phyloP scores from a whole-genome alignment of 2,329 filamentous ascomycete species.

The Trichoderma simmonsii region DNA sequence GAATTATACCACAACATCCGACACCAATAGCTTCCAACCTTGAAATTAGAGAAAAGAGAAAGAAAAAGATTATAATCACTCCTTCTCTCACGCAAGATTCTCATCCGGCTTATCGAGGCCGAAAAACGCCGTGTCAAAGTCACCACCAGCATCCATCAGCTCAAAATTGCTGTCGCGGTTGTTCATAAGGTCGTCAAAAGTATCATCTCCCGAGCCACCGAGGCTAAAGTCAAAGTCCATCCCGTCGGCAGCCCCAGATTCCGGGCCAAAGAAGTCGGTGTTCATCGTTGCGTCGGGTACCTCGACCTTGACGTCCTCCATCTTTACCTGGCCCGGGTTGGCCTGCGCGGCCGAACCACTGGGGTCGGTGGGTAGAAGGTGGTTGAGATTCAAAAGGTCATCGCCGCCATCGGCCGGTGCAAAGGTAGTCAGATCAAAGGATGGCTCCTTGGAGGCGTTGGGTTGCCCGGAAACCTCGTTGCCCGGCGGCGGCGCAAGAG shows the following conservation, averaged over 20 bases:
- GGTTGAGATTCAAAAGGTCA: constrained; percentile 31
- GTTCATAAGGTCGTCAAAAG: constrained; percentile 51
- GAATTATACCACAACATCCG: neutral
- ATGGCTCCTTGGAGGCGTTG: constrained; percentile 32
- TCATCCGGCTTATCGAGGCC: constrained; percentile 33
- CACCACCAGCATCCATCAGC: constrained; percentile 39
- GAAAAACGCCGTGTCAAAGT: constrained; percentile 49
- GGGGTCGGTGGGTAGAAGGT: constrained; percentile 29
- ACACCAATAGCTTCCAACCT: neutral
- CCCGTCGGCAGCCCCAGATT: constrained; percentile 36
- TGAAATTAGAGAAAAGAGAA: neutral
- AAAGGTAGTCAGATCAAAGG: constrained; percentile 48
- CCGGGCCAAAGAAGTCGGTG: constrained; percentile 46
- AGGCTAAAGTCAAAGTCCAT: constrained; percentile 36
- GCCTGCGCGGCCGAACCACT: neutral
- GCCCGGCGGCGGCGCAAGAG: constrained; percentile 46
- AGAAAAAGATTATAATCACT: neutral
- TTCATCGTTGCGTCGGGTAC: constrained; percentile 34
- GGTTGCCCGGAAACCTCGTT: constrained; percentile 29
- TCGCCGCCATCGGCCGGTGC: constrained; percentile 33
- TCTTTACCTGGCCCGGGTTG: constrained; percentile 16
- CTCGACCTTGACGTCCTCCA: constrained; percentile 30
- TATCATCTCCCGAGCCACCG: constrained; percentile 33
- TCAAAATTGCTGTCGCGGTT: constrained; percentile 42
- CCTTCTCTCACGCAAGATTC: constrained; percentile 11